Evolutionary conservation across 371 early-diverging fungal species (phyloP).

Genomic region (Saksenaea vasiformis): DNA sequence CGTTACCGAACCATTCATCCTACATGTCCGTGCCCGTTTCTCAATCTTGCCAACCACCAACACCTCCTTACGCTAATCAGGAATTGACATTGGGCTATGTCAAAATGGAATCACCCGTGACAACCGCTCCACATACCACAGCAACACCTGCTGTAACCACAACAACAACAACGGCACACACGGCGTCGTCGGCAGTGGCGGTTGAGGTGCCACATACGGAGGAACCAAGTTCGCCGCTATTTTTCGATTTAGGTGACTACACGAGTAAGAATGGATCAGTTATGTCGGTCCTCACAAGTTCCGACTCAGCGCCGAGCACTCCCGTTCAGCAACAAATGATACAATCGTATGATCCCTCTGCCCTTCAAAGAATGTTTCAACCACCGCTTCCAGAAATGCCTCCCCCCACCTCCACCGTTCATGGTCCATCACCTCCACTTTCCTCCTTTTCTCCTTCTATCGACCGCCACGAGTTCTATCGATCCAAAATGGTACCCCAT

Average conservation of each 20-base stretch:
- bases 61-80: background rate
- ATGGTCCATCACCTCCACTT: too few species aligned
- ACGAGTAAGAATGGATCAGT: constrained; percentile 3
- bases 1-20: background rate
- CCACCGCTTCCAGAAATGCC: background rate
- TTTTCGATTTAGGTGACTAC: constrained; percentile 2
- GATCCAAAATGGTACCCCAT: constrained; percentile 2
- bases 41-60: background rate
- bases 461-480: constrained; percentile 3
- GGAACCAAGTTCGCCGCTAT: constrained; percentile 2
- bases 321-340: constrained; percentile 4
- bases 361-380: constrained; percentile 1
- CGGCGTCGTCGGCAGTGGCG: background rate
- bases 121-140: too few species aligned
- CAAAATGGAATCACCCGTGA: background rate
- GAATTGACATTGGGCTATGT: background rate
- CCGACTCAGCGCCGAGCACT: constrained; percentile 4
- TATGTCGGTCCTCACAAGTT: constrained; percentile 1
- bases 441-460: background rate
- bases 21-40: background rate
- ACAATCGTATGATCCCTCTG: constrained; percentile 3
- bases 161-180: background rate
- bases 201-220: background rate
- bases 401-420: background rate
- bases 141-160: background rate